Evolutionary conservation across 495 filamentous ascomycete genomes (phyloP).

Genomic region (Entonaema liquescens): DNA sequence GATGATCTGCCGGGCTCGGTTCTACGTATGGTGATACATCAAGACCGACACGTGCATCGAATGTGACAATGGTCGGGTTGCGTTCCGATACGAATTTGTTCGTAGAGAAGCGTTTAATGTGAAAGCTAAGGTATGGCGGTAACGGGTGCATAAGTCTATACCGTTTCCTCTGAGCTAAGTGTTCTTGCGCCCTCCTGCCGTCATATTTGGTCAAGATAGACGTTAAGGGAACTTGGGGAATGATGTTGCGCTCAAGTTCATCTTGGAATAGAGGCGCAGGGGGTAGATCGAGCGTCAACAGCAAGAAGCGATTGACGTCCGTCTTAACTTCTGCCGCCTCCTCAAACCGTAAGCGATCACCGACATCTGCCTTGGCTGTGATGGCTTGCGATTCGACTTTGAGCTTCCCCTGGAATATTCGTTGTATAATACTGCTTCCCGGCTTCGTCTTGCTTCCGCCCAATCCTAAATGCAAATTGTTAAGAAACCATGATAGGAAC

Average conservation of each 20-base stretch:
- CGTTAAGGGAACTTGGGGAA: constrained; percentile 93
- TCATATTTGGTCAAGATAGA: constrained; percentile 93
- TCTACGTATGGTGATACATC: constrained; percentile 88
- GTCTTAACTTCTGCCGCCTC: constrained; percentile 84
- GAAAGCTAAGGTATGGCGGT: constrained; percentile 90
- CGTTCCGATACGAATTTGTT: constrained; percentile 97
- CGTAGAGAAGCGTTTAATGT: constrained; percentile 94
- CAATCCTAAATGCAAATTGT: constrained; percentile 89
- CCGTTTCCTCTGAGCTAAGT: constrained; percentile 81
- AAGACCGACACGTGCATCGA: constrained; percentile 76
- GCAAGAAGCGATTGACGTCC: constrained; percentile 79
- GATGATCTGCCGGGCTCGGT: constrained; percentile 54
- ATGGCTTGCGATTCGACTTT: constrained; percentile 94
- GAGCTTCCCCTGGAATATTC: constrained; percentile 90
- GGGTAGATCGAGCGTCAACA: constrained; percentile 92
- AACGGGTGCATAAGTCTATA: constrained; percentile 93
- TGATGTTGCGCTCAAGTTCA: constrained; percentile 88
- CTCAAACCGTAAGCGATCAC: constrained; percentile 91
- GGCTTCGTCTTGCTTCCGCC: constrained; percentile 91
- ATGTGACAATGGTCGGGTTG: constrained; percentile 98
- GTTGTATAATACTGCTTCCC: constrained; percentile 81
- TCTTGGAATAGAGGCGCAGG: constrained; percentile 97
- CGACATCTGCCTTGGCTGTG: constrained; percentile 87
- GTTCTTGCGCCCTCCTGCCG: constrained; percentile 86
- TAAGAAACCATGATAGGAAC: constrained; percentile 96